Base-by-base conservation (phyloP, 1,284 basidiomycete genomes). In the Phellopilus nigrolimitatus region DNA sequence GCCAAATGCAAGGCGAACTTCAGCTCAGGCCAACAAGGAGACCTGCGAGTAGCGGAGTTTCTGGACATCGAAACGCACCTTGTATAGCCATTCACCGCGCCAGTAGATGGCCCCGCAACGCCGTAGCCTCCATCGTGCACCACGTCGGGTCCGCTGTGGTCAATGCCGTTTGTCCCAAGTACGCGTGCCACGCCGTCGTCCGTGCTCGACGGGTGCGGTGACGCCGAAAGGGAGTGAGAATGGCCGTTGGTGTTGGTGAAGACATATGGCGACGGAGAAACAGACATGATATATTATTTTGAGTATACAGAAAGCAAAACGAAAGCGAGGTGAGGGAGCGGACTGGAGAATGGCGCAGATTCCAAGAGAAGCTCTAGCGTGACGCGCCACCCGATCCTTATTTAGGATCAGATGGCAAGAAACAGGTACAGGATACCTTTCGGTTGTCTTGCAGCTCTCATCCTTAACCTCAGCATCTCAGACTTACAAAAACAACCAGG, bases 31-130 rank as follows among this genome's bases (percentile, higher is more conserved):
- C n/a, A n/a, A n/a, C n/a, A n/a, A n/a, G n/a, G n/a, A n/a, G n/a
- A n/a, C n/a, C n/a, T n/a, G n/a, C n/a, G n/a, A n/a, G n/a, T n/a
- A n/a, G n/a, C n/a, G n/a, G n/a, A n/a, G n/a, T n/a, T n/a, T n/a
- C n/a, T n/a, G n/a, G n/a, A n/a, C n/a, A n/a, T n/a, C n/a, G 13
- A 9, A n/a, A 52, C 52, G 17, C 40, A 54, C 52, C 24, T 54
- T 46, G 40, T 30, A 30, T 45, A 49, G 4, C 47, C 52, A 44
- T 54, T 54, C n/a, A 40, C 22, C n/a, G n/a, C n/a, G 4, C 15
- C 47, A 28, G 47, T 33, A 12, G 52, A 54, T 17, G 52, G 52
- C 4, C 52, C 52, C 15, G 52, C 47, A 28, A 40, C 24, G 21
- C 15, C 51, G 28, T 53, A 53, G 17, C 24, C 51, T 28, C 46